Evolutionary conservation across 176 grass and related monocot species (phyloP), one percentile per base, ranked within the genome.

Genomic region (Luzula sylvatica): DNA sequence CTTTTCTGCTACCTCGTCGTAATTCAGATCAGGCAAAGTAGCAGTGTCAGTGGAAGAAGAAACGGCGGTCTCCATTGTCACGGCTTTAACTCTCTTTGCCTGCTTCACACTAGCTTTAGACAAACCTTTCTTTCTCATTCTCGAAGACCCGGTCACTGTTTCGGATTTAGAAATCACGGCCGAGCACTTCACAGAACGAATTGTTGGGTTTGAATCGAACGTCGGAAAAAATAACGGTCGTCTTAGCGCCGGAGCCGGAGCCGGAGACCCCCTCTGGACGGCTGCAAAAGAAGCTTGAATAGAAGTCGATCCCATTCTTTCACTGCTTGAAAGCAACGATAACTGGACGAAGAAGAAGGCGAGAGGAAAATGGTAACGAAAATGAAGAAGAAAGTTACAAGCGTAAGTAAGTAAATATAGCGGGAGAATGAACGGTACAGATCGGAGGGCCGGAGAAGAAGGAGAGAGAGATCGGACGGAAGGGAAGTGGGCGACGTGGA

Each of bases 1-100:
- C 47, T 70, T 58, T 27, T 84, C 89, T n/a, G 89, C 80, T 14
- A 95, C 80, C 70, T 88, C 77, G 66, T 75, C 74, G 66, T 85
- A 95, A 20, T 88, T 78, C 62, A 71, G 57, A 57, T 50, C 68
- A 9, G 13, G 22, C 62, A 71, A 56, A 57, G 42, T 59, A 15
- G 11, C 20, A 46, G 8, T 23, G 1, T 46, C 38, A 29, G 42
- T 29, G 4, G 53, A 57, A 45, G 74, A 45, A 61, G 65, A 77
- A 20, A 52, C 51, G 3, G 57, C 11, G 3, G 42, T 15, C 26
- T 62, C 58, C 40, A 44, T 2, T 19, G 72, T 65, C 3, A 42
- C 20, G 62, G 27, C 32, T 26, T 15, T 52, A 18, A 40, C 53
- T 29, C 20, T 40, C 28, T 38, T 38, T 6, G 42, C 3, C 20